These are phyloP conservation scores for Apiotrichum laibachii DNA, from an alignment of 1,284 basidiomycete species.

Conservation along the genomic window DNA sequence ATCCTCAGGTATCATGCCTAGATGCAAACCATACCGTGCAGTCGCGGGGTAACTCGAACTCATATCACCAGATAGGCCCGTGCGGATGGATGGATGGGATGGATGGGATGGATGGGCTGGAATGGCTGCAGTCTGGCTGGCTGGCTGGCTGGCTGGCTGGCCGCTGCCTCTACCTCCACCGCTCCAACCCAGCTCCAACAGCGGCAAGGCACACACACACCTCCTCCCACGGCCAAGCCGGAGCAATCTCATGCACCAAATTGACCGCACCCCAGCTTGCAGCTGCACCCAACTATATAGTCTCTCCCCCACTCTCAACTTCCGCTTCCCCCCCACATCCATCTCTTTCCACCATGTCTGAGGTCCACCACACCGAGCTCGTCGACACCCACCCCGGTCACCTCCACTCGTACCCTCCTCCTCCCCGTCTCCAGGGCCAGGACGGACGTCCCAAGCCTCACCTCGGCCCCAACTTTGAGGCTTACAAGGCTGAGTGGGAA, in stretches of 20 bases:
- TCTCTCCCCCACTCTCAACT: background rate
- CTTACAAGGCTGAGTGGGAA: conserved; percentile 67
- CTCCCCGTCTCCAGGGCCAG: conserved; percentile 39
- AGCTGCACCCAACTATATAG: background rate
- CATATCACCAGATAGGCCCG: too few relatives aligned
- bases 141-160: too few relatives aligned
- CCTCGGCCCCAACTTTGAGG: conserved; percentile 68
- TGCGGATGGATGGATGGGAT: too few relatives aligned
- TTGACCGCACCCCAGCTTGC: background rate
- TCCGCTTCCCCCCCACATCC: background rate
- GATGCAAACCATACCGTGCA: background rate
- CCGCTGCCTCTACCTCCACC: too few relatives aligned
- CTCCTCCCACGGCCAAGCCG: background rate
- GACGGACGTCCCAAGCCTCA: conserved; percentile 56
- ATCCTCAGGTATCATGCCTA: too few relatives aligned
- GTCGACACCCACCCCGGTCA: conserved; percentile 38
- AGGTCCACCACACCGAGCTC: conserved; percentile 33
- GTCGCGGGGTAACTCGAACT: background rate
- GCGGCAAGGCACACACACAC: too few relatives aligned
- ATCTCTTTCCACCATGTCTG: background rate
- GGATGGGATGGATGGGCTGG: too few relatives aligned
- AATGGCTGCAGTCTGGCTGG: too few relatives aligned
- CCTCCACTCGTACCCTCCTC: conserved; percentile 42
- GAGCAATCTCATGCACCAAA: conserved; percentile 3
- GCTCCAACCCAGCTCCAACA: too few relatives aligned